Conservation (phyloP, 805 yeast genomes). For the Candida methanosorbosa region DNA sequence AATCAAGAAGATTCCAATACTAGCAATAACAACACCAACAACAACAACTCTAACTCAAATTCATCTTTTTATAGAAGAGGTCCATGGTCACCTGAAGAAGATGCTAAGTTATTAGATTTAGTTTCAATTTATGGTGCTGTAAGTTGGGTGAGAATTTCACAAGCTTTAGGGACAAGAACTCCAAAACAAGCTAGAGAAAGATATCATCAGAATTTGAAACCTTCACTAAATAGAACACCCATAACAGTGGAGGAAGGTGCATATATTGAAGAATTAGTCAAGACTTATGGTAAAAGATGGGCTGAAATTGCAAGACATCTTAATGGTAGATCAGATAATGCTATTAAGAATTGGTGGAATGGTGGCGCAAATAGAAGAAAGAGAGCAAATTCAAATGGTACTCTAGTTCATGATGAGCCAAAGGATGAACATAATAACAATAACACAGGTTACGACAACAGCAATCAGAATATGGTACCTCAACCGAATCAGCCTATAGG, state of each 20-base stretch:
- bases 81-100: constrained; percentile 88
- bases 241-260: constrained; percentile 80
- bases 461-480: not conserved
- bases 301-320: constrained; percentile 87
- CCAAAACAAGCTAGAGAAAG: constrained; percentile 92
- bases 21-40: no score
- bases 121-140: constrained; percentile 68
- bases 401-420: not conserved
- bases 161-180: constrained; percentile 62
- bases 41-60: no score
- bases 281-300: constrained; percentile 81
- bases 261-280: constrained; percentile 71
- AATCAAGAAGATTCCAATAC: no score
- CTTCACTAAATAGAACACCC: constrained; percentile 72
- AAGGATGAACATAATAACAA: not conserved
- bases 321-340: constrained; percentile 83
- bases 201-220: constrained; percentile 86
- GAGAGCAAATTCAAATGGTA: constrained; percentile 25
- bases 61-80: constrained; percentile 60
- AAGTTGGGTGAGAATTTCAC: constrained; percentile 84
- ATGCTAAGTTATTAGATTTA: constrained; percentile 58
- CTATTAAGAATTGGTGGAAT: constrained; percentile 94
- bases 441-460: constrained; percentile 2
- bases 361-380: constrained; percentile 85
- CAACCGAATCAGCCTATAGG: no score